These are phyloP conservation scores for Amauroascus niger DNA, from an alignment of 2,329 filamentous ascomycete species.

Conservation along the genomic window DNA sequence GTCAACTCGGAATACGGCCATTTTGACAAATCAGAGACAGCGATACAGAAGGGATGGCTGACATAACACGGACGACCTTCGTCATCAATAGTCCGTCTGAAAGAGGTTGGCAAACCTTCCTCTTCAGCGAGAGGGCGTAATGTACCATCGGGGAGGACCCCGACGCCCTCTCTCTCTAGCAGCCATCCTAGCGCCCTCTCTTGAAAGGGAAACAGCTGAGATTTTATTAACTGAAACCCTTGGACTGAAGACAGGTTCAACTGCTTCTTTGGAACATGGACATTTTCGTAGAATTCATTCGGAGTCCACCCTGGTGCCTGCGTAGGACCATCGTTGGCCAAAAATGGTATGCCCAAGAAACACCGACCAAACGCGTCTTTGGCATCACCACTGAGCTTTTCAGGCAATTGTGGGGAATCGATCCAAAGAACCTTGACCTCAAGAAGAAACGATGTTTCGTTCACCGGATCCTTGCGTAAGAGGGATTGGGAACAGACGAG, in stretches of 20 bases:
- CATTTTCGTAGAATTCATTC: slow-evolving; percentile 40
- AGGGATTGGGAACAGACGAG: slow-evolving; percentile 28
- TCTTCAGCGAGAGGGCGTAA: slow-evolving; percentile 18
- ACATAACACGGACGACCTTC: slow-evolving; percentile 33
- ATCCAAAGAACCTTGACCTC: slow-evolving; percentile 30
- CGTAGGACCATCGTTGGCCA: no score
- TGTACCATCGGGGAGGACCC: slow-evolving; percentile 27
- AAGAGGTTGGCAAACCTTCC: slow-evolving; percentile 30
- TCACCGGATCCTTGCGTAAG: slow-evolving; percentile 16
- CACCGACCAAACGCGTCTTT: slow-evolving; percentile 25
- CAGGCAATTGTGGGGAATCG: slow-evolving; percentile 24
- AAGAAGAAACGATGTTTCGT: slow-evolving; percentile 22
- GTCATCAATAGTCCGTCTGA: slow-evolving; percentile 29
- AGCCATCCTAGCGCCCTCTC: slow-evolving; percentile 41
- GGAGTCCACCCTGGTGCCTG: slow-evolving; percentile 12
- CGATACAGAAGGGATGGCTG: slow-evolving; percentile 35
- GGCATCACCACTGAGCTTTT: slow-evolving; percentile 15
- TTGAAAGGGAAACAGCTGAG: slow-evolving; percentile 42
- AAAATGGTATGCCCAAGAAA: slow-evolving; percentile 11
- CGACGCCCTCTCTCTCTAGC: slow-evolving; percentile 35
- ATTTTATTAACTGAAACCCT: slow-evolving; percentile 29
- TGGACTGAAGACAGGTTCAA: slow-evolving; percentile 28
- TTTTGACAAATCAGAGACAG: slow-evolving; percentile 29
- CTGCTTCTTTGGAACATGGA: slow-evolving; percentile 35
- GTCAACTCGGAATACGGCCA: slow-evolving; percentile 28